phyloP scores from a whole-genome alignment of 192 early-diverging fungal genomes.

The Mortierella hygrophila region DNA sequence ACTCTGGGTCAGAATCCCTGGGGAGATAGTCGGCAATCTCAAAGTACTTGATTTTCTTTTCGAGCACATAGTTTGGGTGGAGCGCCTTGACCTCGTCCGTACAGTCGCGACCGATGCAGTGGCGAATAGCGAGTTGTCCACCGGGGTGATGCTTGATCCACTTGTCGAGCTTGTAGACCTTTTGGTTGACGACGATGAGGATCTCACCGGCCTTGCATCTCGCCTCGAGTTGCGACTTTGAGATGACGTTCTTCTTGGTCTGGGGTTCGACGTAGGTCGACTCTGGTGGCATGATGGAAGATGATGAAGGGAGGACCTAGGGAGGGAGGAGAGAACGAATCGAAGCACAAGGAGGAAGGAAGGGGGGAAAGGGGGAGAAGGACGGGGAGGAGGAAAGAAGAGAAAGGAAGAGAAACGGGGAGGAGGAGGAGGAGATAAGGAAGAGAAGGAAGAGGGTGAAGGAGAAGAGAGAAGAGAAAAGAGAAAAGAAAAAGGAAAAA shows the following conservation, averaged over 20 bases:
- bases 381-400: neutral
- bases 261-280: slow-evolving; percentile 46
- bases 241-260: slow-evolving; percentile 49
- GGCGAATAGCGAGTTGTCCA: slow-evolving; percentile 88
- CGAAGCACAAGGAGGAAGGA: neutral
- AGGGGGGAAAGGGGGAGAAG: neutral
- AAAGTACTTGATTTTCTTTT: slow-evolving; percentile 82
- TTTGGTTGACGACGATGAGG: slow-evolving; percentile 85
- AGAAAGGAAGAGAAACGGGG: neutral
- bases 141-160: slow-evolving; percentile 92
- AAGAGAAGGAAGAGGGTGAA: neutral
- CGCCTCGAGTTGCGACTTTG: slow-evolving; percentile 36
- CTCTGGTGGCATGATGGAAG: slow-evolving; percentile 48
- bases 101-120: slow-evolving; percentile 91
- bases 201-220: slow-evolving; percentile 74
- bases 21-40: slow-evolving; percentile 78
- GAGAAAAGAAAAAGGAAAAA: neutral
- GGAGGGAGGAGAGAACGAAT: neutral
- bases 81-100: slow-evolving; percentile 90
- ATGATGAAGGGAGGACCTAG: neutral
- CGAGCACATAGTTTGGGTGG: slow-evolving; percentile 87
- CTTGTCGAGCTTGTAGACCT: slow-evolving; percentile 90
- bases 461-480: neutral
- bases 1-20: slow-evolving; percentile 45
- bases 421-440: neutral